phyloP scores from a whole-genome alignment of 2,329 filamentous ascomycete genomes.

The Colletotrichum zoysiae region DNA sequence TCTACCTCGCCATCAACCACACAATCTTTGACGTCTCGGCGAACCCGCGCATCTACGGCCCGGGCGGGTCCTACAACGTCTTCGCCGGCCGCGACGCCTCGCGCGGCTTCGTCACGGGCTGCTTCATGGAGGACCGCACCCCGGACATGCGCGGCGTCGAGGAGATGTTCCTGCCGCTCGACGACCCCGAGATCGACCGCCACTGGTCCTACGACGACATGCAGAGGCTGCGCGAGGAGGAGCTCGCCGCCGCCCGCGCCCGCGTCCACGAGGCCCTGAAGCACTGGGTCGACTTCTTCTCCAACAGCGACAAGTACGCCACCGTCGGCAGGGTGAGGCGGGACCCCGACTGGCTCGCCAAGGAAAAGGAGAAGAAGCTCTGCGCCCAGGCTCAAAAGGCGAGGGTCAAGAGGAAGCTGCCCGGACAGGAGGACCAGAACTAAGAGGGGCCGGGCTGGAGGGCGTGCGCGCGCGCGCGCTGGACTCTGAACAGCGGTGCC shows the following conservation, averaged over 20 bases:
- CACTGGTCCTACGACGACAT: slow-evolving; percentile 69
- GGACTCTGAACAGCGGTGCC: background rate
- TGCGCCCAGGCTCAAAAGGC: slow-evolving; percentile 77
- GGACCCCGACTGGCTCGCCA: slow-evolving; percentile 71
- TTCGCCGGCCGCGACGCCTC: slow-evolving; percentile 90
- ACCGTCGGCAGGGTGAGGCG: slow-evolving; percentile 81
- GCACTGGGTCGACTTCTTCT: slow-evolving; percentile 89
- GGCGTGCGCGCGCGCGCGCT: background rate
- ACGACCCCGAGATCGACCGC: slow-evolving; percentile 72
- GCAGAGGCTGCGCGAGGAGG: slow-evolving; percentile 67
- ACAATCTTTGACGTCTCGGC: slow-evolving; percentile 87
- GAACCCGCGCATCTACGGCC: slow-evolving; percentile 78
- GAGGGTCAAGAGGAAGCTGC: slow-evolving; percentile 68
- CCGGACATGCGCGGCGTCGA: slow-evolving; percentile 90
- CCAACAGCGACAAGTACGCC: slow-evolving; percentile 82
- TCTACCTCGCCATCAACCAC: slow-evolving; percentile 92
- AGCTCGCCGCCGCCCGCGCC: slow-evolving; percentile 73
- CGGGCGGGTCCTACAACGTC: slow-evolving; percentile 87
- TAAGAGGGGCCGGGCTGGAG: background rate
- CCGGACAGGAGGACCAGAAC: slow-evolving; percentile 54
- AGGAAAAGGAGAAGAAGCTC: slow-evolving; percentile 71
- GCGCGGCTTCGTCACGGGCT: slow-evolving; percentile 91
- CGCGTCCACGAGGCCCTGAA: slow-evolving; percentile 76
- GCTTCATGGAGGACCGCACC: slow-evolving; percentile 87
- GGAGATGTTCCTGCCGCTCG: slow-evolving; percentile 80